Base-by-base conservation (phyloP, 1,284 basidiomycete genomes). In the Malassezia sympodialis region DNA sequence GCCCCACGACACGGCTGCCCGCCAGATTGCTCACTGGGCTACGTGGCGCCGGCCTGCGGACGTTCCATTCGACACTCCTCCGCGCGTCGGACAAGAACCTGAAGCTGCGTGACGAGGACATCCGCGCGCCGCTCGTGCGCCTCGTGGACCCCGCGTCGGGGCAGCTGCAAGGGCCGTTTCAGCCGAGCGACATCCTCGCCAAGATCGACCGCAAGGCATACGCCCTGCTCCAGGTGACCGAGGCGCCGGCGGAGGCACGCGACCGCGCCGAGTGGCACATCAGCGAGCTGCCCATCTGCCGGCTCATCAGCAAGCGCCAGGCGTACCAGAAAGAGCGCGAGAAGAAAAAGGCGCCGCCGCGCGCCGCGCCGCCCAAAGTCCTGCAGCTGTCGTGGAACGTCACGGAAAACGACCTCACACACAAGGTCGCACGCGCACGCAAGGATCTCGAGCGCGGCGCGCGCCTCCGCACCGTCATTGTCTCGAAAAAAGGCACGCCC, bases 291-390 rank as follows among this genome's bases (percentile, higher is more conserved):
- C 70, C 75, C 1, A 74, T 76, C 47, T 76, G 74, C 63, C 72
- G 73, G 32, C 68, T 77, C 56, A 54, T 77, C 37, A 69, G 73
- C 60, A 77, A 77, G 61, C 76, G 76, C 63, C 70, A 69, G 27
- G 62, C 66, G 44, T 76, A 68, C 49, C 61, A 74, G 26, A 54
- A 58, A n/a, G 35, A 50, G 39, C 58, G 63, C 7, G 59, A 59
- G 3, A 28, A 47, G 27, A 68, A 66, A 47, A 53, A 39, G 12
- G 21, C 44, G 1, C 19, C 12, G n/a, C 15, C 32, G 6, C 23
- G 34, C 3, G 49, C 14, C 49, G 49, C 51, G 11, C 32, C 39
- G 11, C 28, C 43, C 30, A 71, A 72, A 28, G 63, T 66, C 26
- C 47, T 72, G 4, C 62, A 64, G 30, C 47, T 72, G 12, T 63